Evolutionary conservation across 2,329 filamentous ascomycete genomes (phyloP).

Genomic region (Colletotrichum lindemuthianum): DNA sequence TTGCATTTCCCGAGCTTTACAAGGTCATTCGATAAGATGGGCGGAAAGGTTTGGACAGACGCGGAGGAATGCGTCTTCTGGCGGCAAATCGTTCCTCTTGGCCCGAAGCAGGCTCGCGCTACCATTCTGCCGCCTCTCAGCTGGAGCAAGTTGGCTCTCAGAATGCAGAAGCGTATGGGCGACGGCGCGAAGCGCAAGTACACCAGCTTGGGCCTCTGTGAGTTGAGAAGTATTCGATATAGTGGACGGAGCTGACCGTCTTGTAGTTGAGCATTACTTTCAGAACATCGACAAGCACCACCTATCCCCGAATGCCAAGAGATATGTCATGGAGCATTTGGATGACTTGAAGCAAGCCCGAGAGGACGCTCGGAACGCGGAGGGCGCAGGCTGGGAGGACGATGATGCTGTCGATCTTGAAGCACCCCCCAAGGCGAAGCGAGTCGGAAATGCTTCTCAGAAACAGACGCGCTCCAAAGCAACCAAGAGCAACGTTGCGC

Average conservation of each 20-base stretch:
- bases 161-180: conserved; percentile 52
- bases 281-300: conserved; percentile 52
- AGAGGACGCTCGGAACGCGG: not conserved
- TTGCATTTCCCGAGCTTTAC: too few relatives aligned
- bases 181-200: conserved; percentile 50
- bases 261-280: conserved; percentile 56
- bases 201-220: conserved; percentile 52
- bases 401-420: not conserved
- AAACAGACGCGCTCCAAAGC: too few relatives aligned
- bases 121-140: conserved; percentile 39
- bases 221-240: conserved; percentile 36
- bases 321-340: conserved; percentile 47
- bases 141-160: conserved; percentile 50
- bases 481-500: too few relatives aligned
- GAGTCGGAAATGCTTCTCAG: not conserved
- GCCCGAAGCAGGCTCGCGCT: conserved; percentile 45
- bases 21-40: conserved; percentile 49
- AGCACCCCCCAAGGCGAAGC: too few relatives aligned
- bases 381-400: not conserved
- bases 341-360: conserved; percentile 10
- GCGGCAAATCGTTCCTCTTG: conserved; percentile 50
- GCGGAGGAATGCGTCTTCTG: conserved; percentile 63
- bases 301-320: conserved; percentile 48
- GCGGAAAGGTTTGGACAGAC: conserved; percentile 59
- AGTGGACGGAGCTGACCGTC: not conserved